Evolutionary conservation across 108 stramenopile genomes (phyloP).

Genomic region (Aurantiochytrium sp.): DNA sequence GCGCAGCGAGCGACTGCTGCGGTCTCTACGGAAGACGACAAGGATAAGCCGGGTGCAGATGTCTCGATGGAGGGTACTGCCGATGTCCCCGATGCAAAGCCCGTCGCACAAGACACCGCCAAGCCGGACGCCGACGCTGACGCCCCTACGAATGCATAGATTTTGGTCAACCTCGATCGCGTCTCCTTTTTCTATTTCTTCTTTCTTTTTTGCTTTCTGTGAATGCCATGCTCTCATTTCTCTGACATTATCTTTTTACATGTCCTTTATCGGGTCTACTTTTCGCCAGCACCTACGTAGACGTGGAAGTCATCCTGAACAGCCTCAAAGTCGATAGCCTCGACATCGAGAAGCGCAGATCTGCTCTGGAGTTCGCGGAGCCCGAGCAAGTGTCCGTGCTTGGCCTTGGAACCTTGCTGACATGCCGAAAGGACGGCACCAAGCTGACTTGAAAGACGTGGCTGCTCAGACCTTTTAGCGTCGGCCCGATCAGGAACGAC

Average conservation of each 20-base stretch:
- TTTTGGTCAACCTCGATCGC: too few relatives aligned
- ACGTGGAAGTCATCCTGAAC: not conserved
- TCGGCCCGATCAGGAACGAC: not conserved
- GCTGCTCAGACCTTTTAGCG: not conserved
- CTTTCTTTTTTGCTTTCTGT: too few relatives aligned
- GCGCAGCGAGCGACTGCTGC: not conserved
- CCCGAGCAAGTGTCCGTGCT: not conserved
- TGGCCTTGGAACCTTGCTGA: not conserved
- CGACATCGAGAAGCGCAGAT: not conserved
- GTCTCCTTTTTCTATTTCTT: too few relatives aligned
- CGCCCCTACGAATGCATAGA: not conserved
- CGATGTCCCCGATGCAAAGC: not conserved
- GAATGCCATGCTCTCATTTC: too few relatives aligned
- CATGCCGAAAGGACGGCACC: not conserved
- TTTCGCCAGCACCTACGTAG: not conserved
- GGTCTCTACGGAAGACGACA: not conserved
- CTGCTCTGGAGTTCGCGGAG: not conserved
- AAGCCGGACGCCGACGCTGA: not conserved
- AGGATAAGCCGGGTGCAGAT: not conserved
- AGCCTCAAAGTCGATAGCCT: not conserved
- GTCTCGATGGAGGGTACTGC: not conserved
- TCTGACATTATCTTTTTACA: too few relatives aligned
- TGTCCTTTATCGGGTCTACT: too few relatives aligned
- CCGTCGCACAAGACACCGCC: not conserved
- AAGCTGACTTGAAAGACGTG: not conserved